Base-by-base conservation (phyloP, 805 yeast species). In the Monosporozyma aquatica region DNA sequence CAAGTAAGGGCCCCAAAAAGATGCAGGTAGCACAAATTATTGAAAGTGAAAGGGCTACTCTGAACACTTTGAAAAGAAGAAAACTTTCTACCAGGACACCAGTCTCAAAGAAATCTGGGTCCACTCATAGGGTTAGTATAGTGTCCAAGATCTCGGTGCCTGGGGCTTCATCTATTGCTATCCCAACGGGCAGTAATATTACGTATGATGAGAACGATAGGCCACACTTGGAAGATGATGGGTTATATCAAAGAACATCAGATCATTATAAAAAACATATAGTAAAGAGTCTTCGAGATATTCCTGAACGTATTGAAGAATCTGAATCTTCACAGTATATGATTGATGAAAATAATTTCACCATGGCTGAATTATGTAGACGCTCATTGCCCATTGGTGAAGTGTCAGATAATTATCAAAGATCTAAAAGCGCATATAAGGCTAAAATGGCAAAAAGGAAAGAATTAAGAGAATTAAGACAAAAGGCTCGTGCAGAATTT, bases 291-390 rank as follows among this genome's bases (percentile, higher is more conserved):
- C 37, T 65, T 61, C 39, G 61, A 46, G 63, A 69, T 46, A 48
- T 71, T 48, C 59, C 69, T 30, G 52, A 61, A 52, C 48, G 69
- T 46, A 47, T 72, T 30, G 51, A 50, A 10, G 71, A 67, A 20
- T 63, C 59, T 21, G 66, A 67, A n/a, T 61, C 69, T 6, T 57
- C 70, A 24, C 67, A 68, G 13, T 68, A 76, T 26, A 54, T 62
- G 6, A 65, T 83, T 28, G 76, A 78, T 52, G 74, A 74, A 34
- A 70, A 71, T 1, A 58, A 57, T 21, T 74, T 83, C 56, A 78
- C 77, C 0, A 72, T 84, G 75, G 77, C 73, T 2, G 90, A 83
- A 44, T 62, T 84, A 40, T 83, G 92, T 62, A 79, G 73, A 50
- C 85, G 82, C 3, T 56, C 67, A 9, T 58, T 83, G 18, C 83